Evolutionary conservation across 495 filamentous ascomycete genomes (phyloP).

Genomic region (Podospora pseudoanserina): DNA sequence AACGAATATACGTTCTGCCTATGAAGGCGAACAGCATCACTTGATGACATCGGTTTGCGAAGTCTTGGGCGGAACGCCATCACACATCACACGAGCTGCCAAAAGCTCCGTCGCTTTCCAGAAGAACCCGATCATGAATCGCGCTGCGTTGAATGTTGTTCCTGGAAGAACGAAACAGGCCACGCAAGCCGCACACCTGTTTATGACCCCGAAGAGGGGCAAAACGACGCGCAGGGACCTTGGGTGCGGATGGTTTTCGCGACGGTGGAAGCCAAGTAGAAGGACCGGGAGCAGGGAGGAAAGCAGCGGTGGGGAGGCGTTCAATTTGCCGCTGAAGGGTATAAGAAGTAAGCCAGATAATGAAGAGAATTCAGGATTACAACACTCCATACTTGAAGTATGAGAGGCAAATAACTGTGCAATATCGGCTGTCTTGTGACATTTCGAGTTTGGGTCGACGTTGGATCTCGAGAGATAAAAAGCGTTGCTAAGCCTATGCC

Average conservation of each 20-base stretch:
- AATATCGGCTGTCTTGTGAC: background rate
- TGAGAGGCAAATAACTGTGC: background rate
- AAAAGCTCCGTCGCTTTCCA: background rate
- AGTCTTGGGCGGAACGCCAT: background rate
- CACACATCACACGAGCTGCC: background rate
- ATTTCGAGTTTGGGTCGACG: background rate
- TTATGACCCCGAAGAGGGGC: background rate
- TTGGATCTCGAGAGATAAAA: constrained; percentile 1
- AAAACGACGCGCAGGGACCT: background rate
- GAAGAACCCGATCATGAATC: background rate
- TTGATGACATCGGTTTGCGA: background rate
- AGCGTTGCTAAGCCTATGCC: background rate
- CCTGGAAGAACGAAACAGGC: background rate
- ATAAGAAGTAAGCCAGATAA: background rate
- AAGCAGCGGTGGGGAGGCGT: background rate
- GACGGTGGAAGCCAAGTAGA: background rate
- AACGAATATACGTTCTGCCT: background rate
- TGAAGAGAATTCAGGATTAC: background rate
- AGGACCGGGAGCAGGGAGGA: background rate
- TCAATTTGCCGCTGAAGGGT: background rate
- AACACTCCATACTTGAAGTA: background rate
- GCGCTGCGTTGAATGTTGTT: background rate
- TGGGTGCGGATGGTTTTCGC: background rate
- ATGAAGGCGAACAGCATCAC: background rate
- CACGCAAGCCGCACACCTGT: background rate